A percentile compares a stretch with the other conserved stretches of the same genome.
Evolutionary conservation across 2,329 filamentous ascomycete species (phyloP).

Genomic region (Botrytis elliptica): DNA sequence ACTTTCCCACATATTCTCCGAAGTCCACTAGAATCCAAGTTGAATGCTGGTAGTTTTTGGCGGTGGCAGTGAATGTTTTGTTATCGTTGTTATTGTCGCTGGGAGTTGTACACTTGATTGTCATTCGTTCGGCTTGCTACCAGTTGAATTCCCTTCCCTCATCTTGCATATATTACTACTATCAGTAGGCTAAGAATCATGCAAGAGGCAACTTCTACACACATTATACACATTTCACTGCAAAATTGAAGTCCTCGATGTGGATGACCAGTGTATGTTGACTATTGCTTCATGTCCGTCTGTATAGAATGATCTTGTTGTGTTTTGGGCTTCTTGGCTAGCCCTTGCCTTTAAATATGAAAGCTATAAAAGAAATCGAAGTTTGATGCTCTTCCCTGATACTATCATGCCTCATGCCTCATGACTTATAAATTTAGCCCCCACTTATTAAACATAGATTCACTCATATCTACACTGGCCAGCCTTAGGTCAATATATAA

Average conservation of each 20-base stretch:
- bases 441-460: background rate
- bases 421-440: background rate
- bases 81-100: background rate
- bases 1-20: background rate
- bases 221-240: background rate
- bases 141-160: fast-evolving
- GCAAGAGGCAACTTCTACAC: fast-evolving
- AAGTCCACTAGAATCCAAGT: background rate
- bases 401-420: too few species aligned
- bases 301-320: fast-evolving
- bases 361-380: fast-evolving
- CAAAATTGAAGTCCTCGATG: background rate
- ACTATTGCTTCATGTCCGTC: background rate
- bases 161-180: background rate
- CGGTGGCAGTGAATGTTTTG: fast-evolving
- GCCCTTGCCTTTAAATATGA: background rate
- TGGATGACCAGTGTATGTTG: background rate
- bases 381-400: background rate
- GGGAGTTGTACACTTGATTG: background rate
- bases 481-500: background rate
- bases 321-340: background rate
- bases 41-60: background rate
- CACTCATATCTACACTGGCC: background rate
- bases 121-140: background rate
- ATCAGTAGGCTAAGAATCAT: too few species aligned